Evolutionary conservation across 805 yeast genomes (phyloP).

Genomic region (Kurtzmaniella cleridarum): DNA sequence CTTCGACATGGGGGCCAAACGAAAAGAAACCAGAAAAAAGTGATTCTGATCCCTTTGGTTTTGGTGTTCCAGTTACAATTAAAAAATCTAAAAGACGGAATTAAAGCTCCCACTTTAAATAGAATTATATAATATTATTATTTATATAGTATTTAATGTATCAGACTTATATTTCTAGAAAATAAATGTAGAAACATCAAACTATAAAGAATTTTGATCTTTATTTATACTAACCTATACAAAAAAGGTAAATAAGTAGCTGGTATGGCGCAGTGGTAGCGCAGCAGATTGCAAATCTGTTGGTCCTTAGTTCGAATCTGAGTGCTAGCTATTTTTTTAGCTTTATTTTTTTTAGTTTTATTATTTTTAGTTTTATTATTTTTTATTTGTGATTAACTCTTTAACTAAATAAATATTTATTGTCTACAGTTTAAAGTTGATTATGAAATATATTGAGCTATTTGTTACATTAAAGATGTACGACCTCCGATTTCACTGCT

Average conservation of each 20-base stretch:
- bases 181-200: too few species aligned
- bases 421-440: not conserved
- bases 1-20: slow-evolving; percentile 5
- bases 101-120: not conserved
- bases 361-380: too few species aligned
- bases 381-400: not conserved
- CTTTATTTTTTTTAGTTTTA: too few species aligned
- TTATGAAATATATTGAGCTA: not conserved
- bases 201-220: too few species aligned
- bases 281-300: slow-evolving; percentile 97
- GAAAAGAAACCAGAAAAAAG: not conserved
- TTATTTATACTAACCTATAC: too few species aligned
- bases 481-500: slow-evolving; percentile 82
- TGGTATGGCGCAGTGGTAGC: slow-evolving; percentile 96
- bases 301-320: slow-evolving; percentile 92
- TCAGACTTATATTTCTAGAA: too few species aligned
- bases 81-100: not conserved
- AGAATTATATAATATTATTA: too few species aligned
- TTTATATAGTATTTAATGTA: too few species aligned
- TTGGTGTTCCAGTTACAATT: slow-evolving; percentile 1
- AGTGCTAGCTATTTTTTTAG: slow-evolving; percentile 69
- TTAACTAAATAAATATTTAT: not conserved
- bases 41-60: not conserved
- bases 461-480: slow-evolving; percentile 63
- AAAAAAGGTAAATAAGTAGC: too few species aligned